Base-by-base conservation (phyloP, 176 grass and related monocot species). In the Carex littledalei region DNA sequence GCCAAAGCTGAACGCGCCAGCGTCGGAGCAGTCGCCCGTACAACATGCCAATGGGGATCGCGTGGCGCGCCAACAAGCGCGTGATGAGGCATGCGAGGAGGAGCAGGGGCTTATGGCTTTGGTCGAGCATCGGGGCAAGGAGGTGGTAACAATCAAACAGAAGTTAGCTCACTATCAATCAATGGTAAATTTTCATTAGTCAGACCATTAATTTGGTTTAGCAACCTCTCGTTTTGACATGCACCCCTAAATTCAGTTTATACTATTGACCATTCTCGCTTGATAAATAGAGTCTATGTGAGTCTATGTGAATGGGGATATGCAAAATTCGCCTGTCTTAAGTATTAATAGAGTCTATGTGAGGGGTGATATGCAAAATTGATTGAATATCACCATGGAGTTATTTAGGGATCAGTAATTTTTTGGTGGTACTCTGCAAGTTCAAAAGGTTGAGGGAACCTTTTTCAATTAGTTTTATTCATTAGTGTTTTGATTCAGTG, bases 41-140 rank as follows among this genome's bases (percentile, higher is more conserved):
- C 41, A 3, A 24, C n/a, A 74, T 49, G 79, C 5, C 32, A 63
- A 63, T 47, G 79, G 57, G 12, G 80, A 83, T 67, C 14, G 56
- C 37, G 3, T 75, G 24, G 50, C 26, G 31, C 37, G 54, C 17
- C 52, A 62, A 31, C 64, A 63, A 66, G 22, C 41, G 32, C 32
- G 69, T 65, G 15, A 72, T 52, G 75, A 78, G 14, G 57, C 54
- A 26, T 62, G 83, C 6, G 81, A 90, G 56, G 88, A 90, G 71
- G 89, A 90, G 63, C 32, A 65, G 41, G 89, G 57, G 9, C 80
- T 90, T 1, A 74, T 84, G 17, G 85, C 81, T 66, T 69, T 90
- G 62, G 79, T 87, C 54, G 85, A 84, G 55, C 89, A 90, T 67
- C 85, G 85, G 4, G 60, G 71, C 37, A 85, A 90, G 24, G 89